Conservation (phyloP, 2,329 filamentous ascomycete genomes). For the Xylariaceae sp. region DNA sequence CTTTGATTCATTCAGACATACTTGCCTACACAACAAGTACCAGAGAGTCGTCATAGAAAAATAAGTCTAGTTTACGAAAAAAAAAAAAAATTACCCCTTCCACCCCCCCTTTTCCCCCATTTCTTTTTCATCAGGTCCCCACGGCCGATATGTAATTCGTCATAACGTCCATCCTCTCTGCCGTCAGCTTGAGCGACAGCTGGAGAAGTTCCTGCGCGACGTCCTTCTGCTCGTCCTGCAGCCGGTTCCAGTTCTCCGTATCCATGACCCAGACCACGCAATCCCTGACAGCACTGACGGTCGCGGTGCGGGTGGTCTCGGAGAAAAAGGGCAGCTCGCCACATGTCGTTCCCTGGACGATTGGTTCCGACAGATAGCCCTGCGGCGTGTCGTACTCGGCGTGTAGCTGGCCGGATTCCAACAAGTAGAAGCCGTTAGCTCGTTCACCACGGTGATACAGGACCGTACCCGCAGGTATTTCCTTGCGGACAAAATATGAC, state of each 20-base stretch:
- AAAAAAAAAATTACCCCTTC: background rate
- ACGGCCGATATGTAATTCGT: slow-evolving; percentile 45
- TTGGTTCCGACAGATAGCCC: slow-evolving; percentile 82
- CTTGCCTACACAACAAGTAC: no score
- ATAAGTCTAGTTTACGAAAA: no score
- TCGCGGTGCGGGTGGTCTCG: slow-evolving; percentile 80
- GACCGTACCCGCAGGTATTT: slow-evolving; percentile 62
- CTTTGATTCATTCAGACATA: no score
- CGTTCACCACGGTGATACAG: slow-evolving; percentile 73
- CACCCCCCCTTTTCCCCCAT: background rate
- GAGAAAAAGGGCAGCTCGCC: slow-evolving; percentile 96
- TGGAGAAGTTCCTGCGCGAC: slow-evolving; percentile 79
- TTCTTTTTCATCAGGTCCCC: slow-evolving; percentile 28
- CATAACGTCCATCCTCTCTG: slow-evolving; percentile 76
- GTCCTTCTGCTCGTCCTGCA: slow-evolving; percentile 68
- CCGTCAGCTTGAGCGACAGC: slow-evolving; percentile 88
- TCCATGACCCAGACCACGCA: slow-evolving; percentile 80
- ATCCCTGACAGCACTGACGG: slow-evolving; percentile 74
- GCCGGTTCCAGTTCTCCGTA: slow-evolving; percentile 59
- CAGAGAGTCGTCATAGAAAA: no score
- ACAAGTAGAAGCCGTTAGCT: slow-evolving; percentile 79
- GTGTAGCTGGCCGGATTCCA: slow-evolving; percentile 83
- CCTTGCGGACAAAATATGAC: slow-evolving; percentile 66
- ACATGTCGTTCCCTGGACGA: slow-evolving; percentile 89
- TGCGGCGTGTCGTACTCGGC: slow-evolving; percentile 90